Base-by-base conservation (phyloP, 768 basidiomycete genomes). In the Boletus barrowsii region DNA sequence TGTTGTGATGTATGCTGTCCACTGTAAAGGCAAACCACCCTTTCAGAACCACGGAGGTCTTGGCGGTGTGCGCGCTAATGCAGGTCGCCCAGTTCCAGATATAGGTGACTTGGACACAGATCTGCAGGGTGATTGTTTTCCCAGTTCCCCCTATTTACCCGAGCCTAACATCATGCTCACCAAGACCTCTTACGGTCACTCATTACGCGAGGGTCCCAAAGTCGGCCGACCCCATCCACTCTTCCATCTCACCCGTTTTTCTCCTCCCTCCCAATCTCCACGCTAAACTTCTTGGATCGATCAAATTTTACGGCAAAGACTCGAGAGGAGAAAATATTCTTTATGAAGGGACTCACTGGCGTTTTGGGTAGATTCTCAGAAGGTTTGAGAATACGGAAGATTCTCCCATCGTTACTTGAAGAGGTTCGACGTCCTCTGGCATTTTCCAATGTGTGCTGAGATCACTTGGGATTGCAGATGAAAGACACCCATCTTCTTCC, bases 231-330 rank as follows among this genome's bases (percentile, higher is more conserved):
- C 0, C 90, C 96, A 7, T 76, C 83, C 4, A 83, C 88, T 4
- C 80, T 98, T 24, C 88, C 93, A 4, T 81, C 87, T 0, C 87
- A 93, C 64, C 68, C 93, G 0, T 98, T 95, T 77, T 98, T 99
- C 75, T 95, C 92, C 2, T 96, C 93, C 5, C 77, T 98, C 11
- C 92, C 96, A 8, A 94, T 98, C 22, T 95, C 92, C 3, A 98
- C 96, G 0, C 80, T 99, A 32, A 94, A 93, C 65, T 99, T 98
- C 73, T 76, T 99, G 50, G 96, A 98, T 64, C 86, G 96, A 14
- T 91, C 95, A 5, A 96, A 88, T 54, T 99, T 98, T 68, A 91
- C 94, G 1, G 84, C 92, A 0, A 97, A 98, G 71, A 87, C 93
- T 3, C 76, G 88, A 52, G 96, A 98, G 73, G 97, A 98, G 67